Conservation (phyloP, 768 basidiomycete species). For the Sarcodon sp. region DNA sequence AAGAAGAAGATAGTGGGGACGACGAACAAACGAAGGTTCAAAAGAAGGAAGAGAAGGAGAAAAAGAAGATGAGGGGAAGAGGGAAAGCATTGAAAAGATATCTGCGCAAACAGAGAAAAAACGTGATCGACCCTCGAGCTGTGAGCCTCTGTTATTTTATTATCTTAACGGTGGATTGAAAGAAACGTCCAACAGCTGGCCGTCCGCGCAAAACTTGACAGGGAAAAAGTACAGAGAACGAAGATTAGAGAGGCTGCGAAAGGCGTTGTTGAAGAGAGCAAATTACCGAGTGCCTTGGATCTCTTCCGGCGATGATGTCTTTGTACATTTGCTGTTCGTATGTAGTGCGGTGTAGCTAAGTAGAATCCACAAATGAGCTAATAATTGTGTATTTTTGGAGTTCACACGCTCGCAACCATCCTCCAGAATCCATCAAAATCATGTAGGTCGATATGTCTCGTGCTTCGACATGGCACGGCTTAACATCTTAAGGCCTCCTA, state of each 20-base stretch:
- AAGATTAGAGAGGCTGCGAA: constrained; percentile 14
- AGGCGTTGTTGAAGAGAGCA: constrained; percentile 11
- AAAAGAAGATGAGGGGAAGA: constrained; percentile 79
- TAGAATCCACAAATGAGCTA: too few relatives aligned
- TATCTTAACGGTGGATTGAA: constrained; percentile 7
- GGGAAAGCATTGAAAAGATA: constrained; percentile 76
- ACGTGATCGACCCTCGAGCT: constrained; percentile 77
- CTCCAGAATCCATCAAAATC: background rate
- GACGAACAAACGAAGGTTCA: constrained; percentile 15
- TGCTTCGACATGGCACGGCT: background rate
- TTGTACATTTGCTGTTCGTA: too few relatives aligned
- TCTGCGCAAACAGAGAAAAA: constrained; percentile 86
- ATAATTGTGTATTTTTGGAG: too few relatives aligned
- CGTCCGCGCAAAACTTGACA: constrained; percentile 25
- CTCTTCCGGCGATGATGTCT: constrained; percentile 17
- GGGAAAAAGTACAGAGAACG: constrained; percentile 19
- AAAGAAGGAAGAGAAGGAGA: constrained; percentile 35
- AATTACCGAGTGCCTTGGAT: constrained; percentile 22
- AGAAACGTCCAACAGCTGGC: constrained; percentile 25
- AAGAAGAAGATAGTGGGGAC: constrained; percentile 24
- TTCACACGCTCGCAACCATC: background rate
- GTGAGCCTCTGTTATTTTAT: constrained; percentile 23
- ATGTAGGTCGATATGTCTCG: background rate
- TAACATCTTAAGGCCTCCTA: constrained; percentile 16
- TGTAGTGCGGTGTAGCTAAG: too few relatives aligned